These are phyloP conservation scores for Naganishia vishniacii DNA, from an alignment of 768 basidiomycete species.

Conservation along the genomic window DNA sequence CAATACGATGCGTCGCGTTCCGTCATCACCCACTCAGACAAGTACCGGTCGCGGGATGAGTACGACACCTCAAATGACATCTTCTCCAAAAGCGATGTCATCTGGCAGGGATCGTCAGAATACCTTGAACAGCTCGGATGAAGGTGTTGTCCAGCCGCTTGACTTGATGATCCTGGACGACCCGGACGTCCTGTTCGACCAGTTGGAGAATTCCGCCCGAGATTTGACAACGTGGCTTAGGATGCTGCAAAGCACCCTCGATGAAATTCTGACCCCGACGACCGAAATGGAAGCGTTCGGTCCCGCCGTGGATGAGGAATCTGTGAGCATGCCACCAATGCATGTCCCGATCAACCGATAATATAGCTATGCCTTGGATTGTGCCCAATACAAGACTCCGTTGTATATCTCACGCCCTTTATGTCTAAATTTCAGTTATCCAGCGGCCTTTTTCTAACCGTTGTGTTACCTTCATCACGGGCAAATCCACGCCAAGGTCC, in stretches of 20 bases:
- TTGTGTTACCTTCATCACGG: conserved; percentile 58
- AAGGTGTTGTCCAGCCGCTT: background rate
- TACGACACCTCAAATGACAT: conserved; percentile 30
- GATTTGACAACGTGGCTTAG: conserved; percentile 7
- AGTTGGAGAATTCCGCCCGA: background rate
- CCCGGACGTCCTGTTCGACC: conserved; percentile 10
- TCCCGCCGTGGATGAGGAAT: background rate
- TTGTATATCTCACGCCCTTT: background rate
- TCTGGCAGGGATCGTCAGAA: conserved; percentile 24
- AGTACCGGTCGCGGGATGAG: background rate
- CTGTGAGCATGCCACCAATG: background rate
- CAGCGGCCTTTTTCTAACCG: conserved; percentile 47
- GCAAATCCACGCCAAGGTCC: conserved; percentile 78
- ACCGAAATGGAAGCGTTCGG: background rate
- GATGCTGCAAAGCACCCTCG: conserved; percentile 10
- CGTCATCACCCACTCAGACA: conserved; percentile 16
- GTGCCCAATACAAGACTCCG: background rate
- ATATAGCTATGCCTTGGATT: background rate
- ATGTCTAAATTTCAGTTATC: conserved; percentile 33
- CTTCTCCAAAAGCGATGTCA: conserved; percentile 46
- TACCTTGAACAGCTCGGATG: conserved; percentile 2
- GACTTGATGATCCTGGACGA: conserved; percentile 11
- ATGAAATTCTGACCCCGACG: background rate
- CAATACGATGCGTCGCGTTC: conserved; percentile 11
- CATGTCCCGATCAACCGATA: background rate